Conservation (phyloP, 768 basidiomycete genomes). For the Zangia roseola region DNA sequence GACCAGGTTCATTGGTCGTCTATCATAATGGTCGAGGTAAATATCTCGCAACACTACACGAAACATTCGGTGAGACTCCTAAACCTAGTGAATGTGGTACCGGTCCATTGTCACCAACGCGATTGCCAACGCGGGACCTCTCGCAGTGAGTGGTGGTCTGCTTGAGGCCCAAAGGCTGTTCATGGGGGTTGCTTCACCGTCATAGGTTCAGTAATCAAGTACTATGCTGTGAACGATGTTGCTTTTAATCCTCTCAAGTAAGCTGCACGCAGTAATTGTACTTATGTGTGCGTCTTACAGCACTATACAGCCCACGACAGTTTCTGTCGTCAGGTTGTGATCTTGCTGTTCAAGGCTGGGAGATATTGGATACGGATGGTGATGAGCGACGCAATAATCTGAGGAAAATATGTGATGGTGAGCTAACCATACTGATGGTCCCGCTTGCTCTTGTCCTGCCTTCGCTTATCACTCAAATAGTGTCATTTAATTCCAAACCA, state of each 20-base stretch:
- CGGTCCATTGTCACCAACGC: slow-evolving; percentile 20
- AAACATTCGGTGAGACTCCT: not conserved
- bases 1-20: slow-evolving; percentile 45
- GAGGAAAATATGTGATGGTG: slow-evolving; percentile 12
- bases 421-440: slow-evolving; percentile 3
- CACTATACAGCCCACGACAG: slow-evolving; percentile 31
- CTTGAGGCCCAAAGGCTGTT: not conserved
- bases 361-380: slow-evolving; percentile 24
- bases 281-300: slow-evolving; percentile 4
- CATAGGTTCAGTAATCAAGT: slow-evolving; percentile 33
- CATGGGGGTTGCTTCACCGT: not conserved
- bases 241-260: slow-evolving; percentile 53
- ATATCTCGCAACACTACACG: not conserved
- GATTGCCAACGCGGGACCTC: slow-evolving; percentile 14
- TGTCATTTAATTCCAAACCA: slow-evolving; percentile 31
- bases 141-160: slow-evolving; percentile 13
- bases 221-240: slow-evolving; percentile 57
- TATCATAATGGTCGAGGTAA: slow-evolving; percentile 34
- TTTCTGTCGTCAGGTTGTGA: slow-evolving; percentile 53
- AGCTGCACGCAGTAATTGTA: slow-evolving; percentile 2
- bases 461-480: slow-evolving; percentile 12
- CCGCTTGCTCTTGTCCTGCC: not conserved
- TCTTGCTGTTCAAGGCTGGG: slow-evolving; percentile 43
- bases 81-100: slow-evolving; percentile 18
- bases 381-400: slow-evolving; percentile 14